phyloP scores from a whole-genome alignment of 768 basidiomycete genomes.

The Clathrus columnatus region DNA sequence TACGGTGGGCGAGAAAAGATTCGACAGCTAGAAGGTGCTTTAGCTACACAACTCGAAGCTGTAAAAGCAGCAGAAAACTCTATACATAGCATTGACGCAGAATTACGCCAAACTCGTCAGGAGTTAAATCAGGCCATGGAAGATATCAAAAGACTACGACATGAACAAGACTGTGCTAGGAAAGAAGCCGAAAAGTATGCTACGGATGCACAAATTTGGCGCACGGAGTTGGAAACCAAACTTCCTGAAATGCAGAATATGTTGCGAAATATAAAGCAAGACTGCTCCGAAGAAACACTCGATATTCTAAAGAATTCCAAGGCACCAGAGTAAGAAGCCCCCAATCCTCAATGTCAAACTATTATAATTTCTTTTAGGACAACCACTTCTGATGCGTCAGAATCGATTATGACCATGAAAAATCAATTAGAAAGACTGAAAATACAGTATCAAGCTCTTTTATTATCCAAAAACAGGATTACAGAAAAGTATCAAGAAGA shows the following conservation, averaged over 20 bases:
- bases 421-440: conserved; percentile 1
- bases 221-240: neutral
- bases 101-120: neutral
- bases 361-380: neutral
- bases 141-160: neutral
- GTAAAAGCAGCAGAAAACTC: neutral
- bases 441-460: conserved; percentile 34
- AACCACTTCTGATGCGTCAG: neutral
- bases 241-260: conserved; percentile 3
- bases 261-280: neutral
- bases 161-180: conserved; percentile 2
- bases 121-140: neutral
- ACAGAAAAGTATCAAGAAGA: conserved; percentile 41
- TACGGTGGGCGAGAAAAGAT: neutral
- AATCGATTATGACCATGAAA: neutral
- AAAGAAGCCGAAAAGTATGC: conserved; percentile 8
- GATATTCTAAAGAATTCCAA: no score
- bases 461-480: conserved; percentile 35
- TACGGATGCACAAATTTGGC: conserved; percentile 2
- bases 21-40: neutral
- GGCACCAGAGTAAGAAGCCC: no score
- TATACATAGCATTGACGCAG: neutral
- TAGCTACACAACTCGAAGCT: conserved; percentile 3
- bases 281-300: neutral
- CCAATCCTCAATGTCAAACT: neutral